Conservation (phyloP, 805 yeast genomes). For the Jamesozyma gamospora region DNA sequence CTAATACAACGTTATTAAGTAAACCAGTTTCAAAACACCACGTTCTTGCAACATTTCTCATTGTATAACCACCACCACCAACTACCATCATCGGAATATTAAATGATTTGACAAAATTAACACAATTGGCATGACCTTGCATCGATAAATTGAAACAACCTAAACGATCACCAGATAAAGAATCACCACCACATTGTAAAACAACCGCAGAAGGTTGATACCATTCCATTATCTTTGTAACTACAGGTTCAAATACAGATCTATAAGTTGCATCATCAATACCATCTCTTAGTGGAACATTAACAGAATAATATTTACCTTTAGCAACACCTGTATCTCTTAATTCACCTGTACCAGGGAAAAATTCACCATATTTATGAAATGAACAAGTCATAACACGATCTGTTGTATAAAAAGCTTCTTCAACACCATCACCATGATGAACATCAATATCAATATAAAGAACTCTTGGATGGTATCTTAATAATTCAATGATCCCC, state of each 20-base stretch:
- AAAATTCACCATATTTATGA: conserved; percentile 92
- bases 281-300: conserved; percentile 91
- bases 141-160: conserved; percentile 92
- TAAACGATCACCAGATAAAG: conserved; percentile 82
- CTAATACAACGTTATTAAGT: conserved; percentile 57
- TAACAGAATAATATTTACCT: conserved; percentile 80
- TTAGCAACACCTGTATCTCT: conserved; percentile 83
- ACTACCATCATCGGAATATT: conserved; percentile 83
- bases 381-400: conserved; percentile 94
- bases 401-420: conserved; percentile 90
- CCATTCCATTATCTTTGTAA: conserved; percentile 83
- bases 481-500: conserved; percentile 70
- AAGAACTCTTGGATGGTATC: conserved; percentile 86
- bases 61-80: conserved; percentile 98
- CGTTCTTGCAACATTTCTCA: conserved; percentile 84
- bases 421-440: conserved; percentile 98
- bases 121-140: conserved; percentile 93
- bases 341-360: conserved; percentile 94
- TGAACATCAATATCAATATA: conserved; percentile 92
- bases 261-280: conserved; percentile 85
- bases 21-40: conserved; percentile 94
- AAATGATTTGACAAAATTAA: conserved; percentile 75
- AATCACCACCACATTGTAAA: conserved; percentile 96
- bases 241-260: conserved; percentile 66
- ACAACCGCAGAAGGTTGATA: conserved; percentile 91